A percentile compares a stretch with the other conserved stretches of the same genome.
Conservation (phyloP, 1,284 basidiomycete genomes). For the Trametes polyzona region DNA sequence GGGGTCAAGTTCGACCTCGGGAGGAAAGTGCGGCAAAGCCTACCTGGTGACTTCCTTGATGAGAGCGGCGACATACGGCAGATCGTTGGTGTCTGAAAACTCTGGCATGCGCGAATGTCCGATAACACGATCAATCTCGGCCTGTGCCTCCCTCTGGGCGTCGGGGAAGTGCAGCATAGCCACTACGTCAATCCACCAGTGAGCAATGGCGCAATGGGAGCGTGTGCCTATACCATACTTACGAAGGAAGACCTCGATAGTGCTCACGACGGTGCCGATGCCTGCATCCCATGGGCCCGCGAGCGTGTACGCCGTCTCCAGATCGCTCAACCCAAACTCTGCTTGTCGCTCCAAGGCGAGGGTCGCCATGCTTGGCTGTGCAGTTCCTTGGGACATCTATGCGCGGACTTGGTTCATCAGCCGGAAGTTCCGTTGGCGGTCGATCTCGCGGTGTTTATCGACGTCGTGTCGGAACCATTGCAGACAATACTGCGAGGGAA, state of each 20-base stretch:
- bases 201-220: no score
- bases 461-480: conserved; percentile 17
- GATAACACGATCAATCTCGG: conserved; percentile 34
- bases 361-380: conserved; percentile 12
- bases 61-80: conserved; percentile 30
- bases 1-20: background rate
- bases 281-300: conserved; percentile 14
- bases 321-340: conserved; percentile 10
- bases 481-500: conserved; percentile 1
- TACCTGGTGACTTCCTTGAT: conserved; percentile 17
- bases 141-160: conserved; percentile 15
- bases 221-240: no score
- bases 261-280: conserved; percentile 1
- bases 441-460: background rate
- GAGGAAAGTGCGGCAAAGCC: background rate
- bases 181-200: background rate
- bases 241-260: conserved; percentile 7
- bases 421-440: background rate
- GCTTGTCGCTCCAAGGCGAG: background rate
- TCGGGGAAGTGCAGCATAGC: conserved; percentile 9
- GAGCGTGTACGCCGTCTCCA: conserved; percentile 15
- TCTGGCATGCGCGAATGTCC: conserved; percentile 31
- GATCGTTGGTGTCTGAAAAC: conserved; percentile 27
- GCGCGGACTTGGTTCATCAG: conserved; percentile 1
- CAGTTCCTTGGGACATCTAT: conserved; percentile 7